A percentile compares a stretch with the other conserved stretches of the same genome.
Conservation (phyloP, 176 grass and related monocot species). For the Rhynchospora pubera region DNA sequence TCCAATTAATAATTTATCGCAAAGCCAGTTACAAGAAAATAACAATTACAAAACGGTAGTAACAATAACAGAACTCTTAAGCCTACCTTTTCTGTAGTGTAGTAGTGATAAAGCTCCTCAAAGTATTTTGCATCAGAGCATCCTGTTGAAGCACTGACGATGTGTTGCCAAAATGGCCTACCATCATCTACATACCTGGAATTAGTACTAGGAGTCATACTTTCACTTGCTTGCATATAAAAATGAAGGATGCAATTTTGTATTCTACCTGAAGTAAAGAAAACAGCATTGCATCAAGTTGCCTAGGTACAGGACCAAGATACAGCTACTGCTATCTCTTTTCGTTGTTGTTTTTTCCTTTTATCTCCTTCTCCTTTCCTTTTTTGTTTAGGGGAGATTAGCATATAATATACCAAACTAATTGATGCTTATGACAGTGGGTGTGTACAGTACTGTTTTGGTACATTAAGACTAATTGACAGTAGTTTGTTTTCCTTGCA, state of each 20-base stretch:
- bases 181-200: constrained; percentile 94
- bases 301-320: not conserved
- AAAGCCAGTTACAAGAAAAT: not conserved
- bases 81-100: constrained; percentile 81
- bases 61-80: not conserved
- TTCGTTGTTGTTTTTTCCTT: not conserved
- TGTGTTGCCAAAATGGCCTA: constrained; percentile 86
- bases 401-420: not conserved
- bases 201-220: constrained; percentile 9
- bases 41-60: not conserved
- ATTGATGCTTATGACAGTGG: not conserved
- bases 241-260: not conserved
- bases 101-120: constrained; percentile 92
- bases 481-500: not conserved
- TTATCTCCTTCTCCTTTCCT: not conserved
- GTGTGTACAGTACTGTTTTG: not conserved
- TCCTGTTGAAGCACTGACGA: constrained; percentile 80
- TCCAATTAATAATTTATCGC: not conserved
- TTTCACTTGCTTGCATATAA: not conserved
- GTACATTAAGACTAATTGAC: not conserved
- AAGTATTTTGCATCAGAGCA: constrained; percentile 89
- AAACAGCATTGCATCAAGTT: not conserved
- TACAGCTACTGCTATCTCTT: not conserved
- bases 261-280: not conserved
- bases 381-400: not conserved